Percentiles rank a stretch among this genome's conserved stretches.
These are phyloP conservation scores for Tremella mesenterica DNA, from an alignment of 768 basidiomycete genomes.

Conservation along the genomic window DNA sequence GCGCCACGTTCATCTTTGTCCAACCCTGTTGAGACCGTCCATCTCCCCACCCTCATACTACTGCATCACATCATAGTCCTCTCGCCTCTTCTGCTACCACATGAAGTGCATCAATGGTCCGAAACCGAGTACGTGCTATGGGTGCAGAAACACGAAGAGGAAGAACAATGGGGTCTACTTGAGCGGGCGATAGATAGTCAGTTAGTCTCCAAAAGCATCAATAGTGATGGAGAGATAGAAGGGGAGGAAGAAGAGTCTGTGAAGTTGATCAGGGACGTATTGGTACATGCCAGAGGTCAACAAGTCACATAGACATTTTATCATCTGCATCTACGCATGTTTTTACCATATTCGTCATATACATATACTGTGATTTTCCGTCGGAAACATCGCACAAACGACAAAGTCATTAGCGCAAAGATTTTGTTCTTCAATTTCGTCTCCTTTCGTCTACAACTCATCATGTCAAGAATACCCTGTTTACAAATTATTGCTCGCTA, in stretches of 20 bases:
- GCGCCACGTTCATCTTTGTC: constrained; percentile 67
- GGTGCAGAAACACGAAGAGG: constrained; percentile 80
- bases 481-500: too few species aligned
- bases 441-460: too few species aligned
- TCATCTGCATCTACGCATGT: too few species aligned
- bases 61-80: constrained; percentile 82
- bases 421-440: too few species aligned
- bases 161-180: constrained; percentile 70
- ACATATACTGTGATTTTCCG: too few species aligned
- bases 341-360: too few species aligned
- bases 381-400: too few species aligned
- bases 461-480: too few species aligned
- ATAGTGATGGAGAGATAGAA: constrained; percentile 46
- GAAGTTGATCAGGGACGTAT: constrained; percentile 58
- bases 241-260: constrained; percentile 55
- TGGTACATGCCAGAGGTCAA: constrained; percentile 50
- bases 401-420: too few species aligned
- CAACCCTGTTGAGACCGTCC: constrained; percentile 58
- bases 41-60: constrained; percentile 77
- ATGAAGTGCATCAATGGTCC: constrained; percentile 84
- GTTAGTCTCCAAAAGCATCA: too few species aligned
- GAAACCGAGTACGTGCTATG: constrained; percentile 94
- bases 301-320: too few species aligned
- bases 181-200: constrained; percentile 59
- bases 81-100: constrained; percentile 65